phyloP scores from a whole-genome alignment of 106 monocot genomes.

The Platanthera guangdongensis region DNA sequence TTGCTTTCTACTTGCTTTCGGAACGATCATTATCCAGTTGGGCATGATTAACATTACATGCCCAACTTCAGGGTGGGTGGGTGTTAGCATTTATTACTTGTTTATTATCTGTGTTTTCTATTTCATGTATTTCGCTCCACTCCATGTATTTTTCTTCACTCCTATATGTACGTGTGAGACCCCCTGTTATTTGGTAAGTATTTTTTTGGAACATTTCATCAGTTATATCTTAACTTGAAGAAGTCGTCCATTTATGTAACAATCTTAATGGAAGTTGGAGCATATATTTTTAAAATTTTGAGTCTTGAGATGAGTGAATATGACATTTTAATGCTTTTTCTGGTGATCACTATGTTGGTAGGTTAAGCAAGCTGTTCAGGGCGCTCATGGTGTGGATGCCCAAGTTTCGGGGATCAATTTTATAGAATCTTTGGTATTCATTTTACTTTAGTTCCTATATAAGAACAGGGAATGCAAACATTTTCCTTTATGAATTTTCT shows the following conservation, averaged over 20 bases:
- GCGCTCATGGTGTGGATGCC: conserved; percentile 54
- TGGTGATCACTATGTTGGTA: conserved; percentile 12
- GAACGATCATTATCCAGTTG: too few relatives aligned
- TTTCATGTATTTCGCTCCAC: not conserved
- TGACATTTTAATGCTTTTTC: not conserved
- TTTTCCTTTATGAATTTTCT: conserved; percentile 4
- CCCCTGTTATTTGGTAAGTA: not conserved
- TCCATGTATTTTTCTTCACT: not conserved
- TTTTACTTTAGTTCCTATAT: not conserved
- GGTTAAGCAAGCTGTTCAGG: conserved; percentile 70
- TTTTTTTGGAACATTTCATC: too few relatives aligned
- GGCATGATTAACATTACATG: too few relatives aligned
- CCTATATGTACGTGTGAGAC: not conserved
- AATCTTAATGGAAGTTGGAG: too few relatives aligned
- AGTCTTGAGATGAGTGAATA: not conserved
- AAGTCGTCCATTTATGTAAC: too few relatives aligned
- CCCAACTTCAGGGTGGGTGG: too few relatives aligned
- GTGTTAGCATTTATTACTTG: too few relatives aligned
- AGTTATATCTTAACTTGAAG: too few relatives aligned
- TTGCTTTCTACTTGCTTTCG: too few relatives aligned
- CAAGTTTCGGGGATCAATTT: conserved; percentile 71
- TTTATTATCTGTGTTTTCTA: too few relatives aligned
- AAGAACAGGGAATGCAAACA: not conserved
- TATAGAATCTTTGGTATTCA: conserved; percentile 74
- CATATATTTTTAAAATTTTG: not conserved